Evolutionary conservation across 352 stramenopile species (phyloP), one percentile per base, ranked within the genome.

Genomic region (Phytopythium vexans): DNA sequence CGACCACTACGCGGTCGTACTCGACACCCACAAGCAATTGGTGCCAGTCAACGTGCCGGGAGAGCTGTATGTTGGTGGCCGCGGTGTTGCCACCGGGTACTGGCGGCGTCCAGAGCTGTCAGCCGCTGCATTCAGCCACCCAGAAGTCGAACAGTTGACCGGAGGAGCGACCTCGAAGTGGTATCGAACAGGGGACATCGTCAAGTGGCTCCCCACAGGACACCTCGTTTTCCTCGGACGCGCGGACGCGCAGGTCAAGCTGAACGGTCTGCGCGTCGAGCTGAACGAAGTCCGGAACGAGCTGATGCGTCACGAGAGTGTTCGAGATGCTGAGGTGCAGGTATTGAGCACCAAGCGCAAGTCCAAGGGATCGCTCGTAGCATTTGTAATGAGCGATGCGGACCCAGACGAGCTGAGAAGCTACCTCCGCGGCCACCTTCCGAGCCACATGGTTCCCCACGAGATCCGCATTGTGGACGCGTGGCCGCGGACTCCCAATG

Each of bases 211-310:
- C 16, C 52, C 63, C 4, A 71, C 52, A 43, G 74, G 76, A 1
- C 62, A 77, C 42, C 53, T 92, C 14, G 58, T 89, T 9, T 90
- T 91, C 38, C 53, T 92, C 3, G 80, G 83, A 8, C 67, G 86
- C 14, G 75, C 75, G 1, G 86, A 95, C 54, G 62, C 74, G 3
- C 86, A 93, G 52, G 80, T 94, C 33, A 95, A 95, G 52, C 74
- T 89, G 2, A 74, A 82, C 15, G 86, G 83, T 10, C 89, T 90
- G 63, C 81, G 86, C 3, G 82, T 95, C 15, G 86, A 95, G 58
- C 59, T 93, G 4, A 77, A 88, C 8, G 83, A 94, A 64, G 75
- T 94, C 12, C 77, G 86, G 6, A 82, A 83, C 15, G 66, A 79
- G 32, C 49, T 92, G 12, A 48, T 87, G 5, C 54, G 67, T 8